Conservation (phyloP, 257 asterid species). For the Solanum verrucosum region DNA sequence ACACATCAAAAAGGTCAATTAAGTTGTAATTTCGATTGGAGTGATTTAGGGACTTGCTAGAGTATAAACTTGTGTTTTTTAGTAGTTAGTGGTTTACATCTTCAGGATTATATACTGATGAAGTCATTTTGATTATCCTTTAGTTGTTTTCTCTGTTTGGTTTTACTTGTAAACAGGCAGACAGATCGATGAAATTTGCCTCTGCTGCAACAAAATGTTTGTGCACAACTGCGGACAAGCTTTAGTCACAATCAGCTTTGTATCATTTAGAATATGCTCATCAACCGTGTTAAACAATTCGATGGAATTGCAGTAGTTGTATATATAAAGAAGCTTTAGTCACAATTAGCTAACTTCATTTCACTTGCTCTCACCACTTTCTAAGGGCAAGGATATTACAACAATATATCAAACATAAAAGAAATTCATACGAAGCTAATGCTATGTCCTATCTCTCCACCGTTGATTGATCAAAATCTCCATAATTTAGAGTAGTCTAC, state of each 20-base stretch:
- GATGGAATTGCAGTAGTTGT: too few relatives aligned
- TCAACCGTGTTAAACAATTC: too few relatives aligned
- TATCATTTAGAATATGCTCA: too few relatives aligned
- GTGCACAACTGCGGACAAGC: constrained; percentile 26
- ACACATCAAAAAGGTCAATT: too few relatives aligned
- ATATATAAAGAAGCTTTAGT: too few relatives aligned
- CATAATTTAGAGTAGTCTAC: background rate
- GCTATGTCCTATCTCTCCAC: background rate
- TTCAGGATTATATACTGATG: too few relatives aligned
- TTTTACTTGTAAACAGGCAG: constrained; percentile 26
- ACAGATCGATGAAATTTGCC: constrained; percentile 58
- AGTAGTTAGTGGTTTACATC: too few relatives aligned
- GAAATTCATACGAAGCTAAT: background rate
- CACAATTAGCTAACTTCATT: background rate
- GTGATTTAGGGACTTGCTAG: too few relatives aligned
- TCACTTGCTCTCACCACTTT: background rate
- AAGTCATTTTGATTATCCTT: background rate
- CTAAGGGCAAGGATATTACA: background rate
- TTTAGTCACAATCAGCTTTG: constrained; percentile 24
- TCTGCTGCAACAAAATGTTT: constrained; percentile 30
- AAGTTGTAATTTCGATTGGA: too few relatives aligned
- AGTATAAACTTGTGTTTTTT: too few relatives aligned
- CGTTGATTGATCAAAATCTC: background rate
- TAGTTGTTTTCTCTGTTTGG: background rate
- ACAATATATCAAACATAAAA: background rate